Percentiles rank a stretch among this genome's conserved stretches.
Evolutionary conservation across 1,284 basidiomycete genomes (phyloP).

Genomic region (Apiotrichum sp.): DNA sequence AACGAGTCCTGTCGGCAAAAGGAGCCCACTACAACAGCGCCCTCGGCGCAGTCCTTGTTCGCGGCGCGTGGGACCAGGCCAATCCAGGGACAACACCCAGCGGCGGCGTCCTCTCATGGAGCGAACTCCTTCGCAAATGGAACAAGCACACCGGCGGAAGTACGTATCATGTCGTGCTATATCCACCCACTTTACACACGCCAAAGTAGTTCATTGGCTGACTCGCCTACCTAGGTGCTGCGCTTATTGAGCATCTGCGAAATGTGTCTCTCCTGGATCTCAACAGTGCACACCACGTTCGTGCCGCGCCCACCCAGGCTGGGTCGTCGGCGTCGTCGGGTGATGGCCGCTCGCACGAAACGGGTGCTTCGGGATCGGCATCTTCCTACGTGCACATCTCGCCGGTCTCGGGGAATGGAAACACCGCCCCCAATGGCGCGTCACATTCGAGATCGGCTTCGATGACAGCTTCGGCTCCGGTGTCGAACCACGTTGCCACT

Average conservation of each 20-base stretch:
- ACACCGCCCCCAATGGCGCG: conserved; percentile 1
- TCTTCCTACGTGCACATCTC: conserved; percentile 39
- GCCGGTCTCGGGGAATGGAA: background rate
- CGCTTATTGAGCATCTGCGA: conserved; percentile 33
- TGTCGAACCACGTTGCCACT: too few species aligned
- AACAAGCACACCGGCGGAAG: conserved; percentile 67
- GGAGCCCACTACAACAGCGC: conserved; percentile 37
- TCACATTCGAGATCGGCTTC: background rate
- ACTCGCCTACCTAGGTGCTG: background rate
- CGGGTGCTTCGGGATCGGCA: conserved; percentile 14
- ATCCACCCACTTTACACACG: background rate
- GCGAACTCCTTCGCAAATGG: conserved; percentile 76
- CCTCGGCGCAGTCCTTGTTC: conserved; percentile 38
- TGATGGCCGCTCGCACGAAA: conserved; percentile 20
- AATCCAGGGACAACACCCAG: conserved; percentile 60
- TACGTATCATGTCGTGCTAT: conserved; percentile 25
- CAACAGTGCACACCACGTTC: conserved; percentile 24
- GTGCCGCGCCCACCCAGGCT: conserved; percentile 5
- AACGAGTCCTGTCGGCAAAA: conserved; percentile 23
- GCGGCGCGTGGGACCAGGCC: conserved; percentile 42
- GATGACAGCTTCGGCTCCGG: background rate
- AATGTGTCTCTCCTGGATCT: conserved; percentile 42
- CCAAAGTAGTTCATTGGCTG: too few species aligned
- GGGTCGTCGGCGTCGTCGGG: conserved; percentile 24
- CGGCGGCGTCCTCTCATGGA: conserved; percentile 61